These are phyloP conservation scores for Entrophospora sp. DNA, from an alignment of 192 early-diverging fungal species.

Conservation along the genomic window DNA sequence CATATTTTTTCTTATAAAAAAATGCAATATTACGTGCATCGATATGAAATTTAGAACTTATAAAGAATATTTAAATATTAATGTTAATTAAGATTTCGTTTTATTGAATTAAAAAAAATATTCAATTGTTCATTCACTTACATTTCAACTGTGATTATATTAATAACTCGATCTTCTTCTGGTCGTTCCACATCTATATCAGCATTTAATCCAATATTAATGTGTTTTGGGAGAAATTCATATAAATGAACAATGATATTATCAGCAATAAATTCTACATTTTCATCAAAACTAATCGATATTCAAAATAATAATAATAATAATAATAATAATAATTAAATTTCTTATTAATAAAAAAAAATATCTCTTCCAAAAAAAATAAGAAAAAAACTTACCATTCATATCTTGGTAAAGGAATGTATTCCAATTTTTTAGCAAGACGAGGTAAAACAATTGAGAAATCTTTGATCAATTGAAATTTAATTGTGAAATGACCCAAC, in stretches of 20 bases:
- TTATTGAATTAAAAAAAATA: not conserved
- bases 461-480: slow-evolving; percentile 41
- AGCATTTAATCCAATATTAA: slow-evolving; percentile 22
- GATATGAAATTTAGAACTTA: slow-evolving; percentile 31
- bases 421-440: slow-evolving; percentile 37
- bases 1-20: slow-evolving; percentile 41
- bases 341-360: not conserved
- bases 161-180: slow-evolving; percentile 19
- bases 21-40: slow-evolving; percentile 46
- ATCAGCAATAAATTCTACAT: slow-evolving; percentile 22
- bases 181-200: slow-evolving; percentile 21
- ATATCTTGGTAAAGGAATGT: slow-evolving; percentile 39
- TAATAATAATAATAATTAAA: not conserved
- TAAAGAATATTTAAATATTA: not conserved
- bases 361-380: not conserved
- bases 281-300: slow-evolving; percentile 21
- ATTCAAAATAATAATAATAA: too few species aligned
- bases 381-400: slow-evolving; percentile 26
- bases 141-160: not conserved
- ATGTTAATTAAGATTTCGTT: not conserved
- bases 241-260: slow-evolving; percentile 27
- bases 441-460: slow-evolving; percentile 30
- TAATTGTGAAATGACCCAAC: slow-evolving; percentile 35
- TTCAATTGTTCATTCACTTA: slow-evolving; percentile 10
- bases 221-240: slow-evolving; percentile 24